A percentile compares a stretch with the other conserved stretches of the same genome.
Evolutionary conservation across 2,329 filamentous ascomycete species (phyloP).

Genomic region (Metarhizium humberi): DNA sequence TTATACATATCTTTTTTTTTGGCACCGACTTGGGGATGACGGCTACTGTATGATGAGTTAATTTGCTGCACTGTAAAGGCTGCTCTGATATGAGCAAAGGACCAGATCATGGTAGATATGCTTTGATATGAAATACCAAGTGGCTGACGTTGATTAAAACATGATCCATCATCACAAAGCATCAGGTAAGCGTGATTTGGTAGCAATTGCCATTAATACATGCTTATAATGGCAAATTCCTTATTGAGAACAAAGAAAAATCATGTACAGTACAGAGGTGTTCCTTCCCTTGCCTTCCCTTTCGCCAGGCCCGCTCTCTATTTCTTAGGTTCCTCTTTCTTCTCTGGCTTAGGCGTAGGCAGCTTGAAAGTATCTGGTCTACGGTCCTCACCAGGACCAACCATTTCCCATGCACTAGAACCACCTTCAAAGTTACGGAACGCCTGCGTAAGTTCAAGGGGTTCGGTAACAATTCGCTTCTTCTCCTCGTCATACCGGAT

Average conservation of each 20-base stretch:
- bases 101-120: background rate
- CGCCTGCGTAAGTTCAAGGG: slow-evolving; percentile 92
- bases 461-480: slow-evolving; percentile 98
- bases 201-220: background rate
- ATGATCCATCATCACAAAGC: too few species aligned
- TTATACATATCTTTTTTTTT: background rate
- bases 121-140: slow-evolving; percentile 6
- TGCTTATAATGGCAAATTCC: background rate
- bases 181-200: too few species aligned
- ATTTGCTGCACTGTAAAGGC: background rate
- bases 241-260: slow-evolving; percentile 3
- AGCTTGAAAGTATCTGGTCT: slow-evolving; percentile 83
- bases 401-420: slow-evolving; percentile 58
- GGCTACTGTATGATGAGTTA: background rate
- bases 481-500: slow-evolving; percentile 98
- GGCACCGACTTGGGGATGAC: background rate
- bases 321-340: slow-evolving; percentile 87
- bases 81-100: background rate
- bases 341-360: slow-evolving; percentile 90
- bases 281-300: background rate
- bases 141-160: too few species aligned
- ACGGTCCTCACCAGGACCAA: slow-evolving; percentile 61
- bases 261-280: slow-evolving; percentile 8
- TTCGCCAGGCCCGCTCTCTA: slow-evolving; percentile 33
- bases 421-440: slow-evolving; percentile 98